A percentile compares a stretch with the other conserved stretches of the same genome.
These are phyloP conservation scores for Cenchrus fungigraminus DNA, from an alignment of 176 grass and related monocot species.

Conservation along the genomic window DNA sequence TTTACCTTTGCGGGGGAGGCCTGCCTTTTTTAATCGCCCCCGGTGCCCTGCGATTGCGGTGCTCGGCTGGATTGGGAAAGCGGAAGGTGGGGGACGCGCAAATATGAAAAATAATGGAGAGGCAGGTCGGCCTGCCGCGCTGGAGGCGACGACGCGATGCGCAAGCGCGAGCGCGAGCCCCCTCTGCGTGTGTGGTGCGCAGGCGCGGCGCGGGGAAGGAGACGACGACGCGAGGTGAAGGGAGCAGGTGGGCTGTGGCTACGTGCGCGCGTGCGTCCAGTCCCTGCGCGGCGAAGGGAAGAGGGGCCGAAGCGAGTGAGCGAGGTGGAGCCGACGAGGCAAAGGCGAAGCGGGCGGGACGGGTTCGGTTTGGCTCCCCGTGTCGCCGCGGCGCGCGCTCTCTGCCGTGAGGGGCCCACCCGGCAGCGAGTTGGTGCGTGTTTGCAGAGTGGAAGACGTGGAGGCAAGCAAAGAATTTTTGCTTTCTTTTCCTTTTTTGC, in stretches of 20 bases:
- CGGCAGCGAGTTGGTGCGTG: neutral
- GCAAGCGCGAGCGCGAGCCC: neutral
- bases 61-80: slow-evolving; percentile 55
- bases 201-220: slow-evolving; percentile 8
- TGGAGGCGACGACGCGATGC: slow-evolving; percentile 35
- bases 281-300: neutral
- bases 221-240: neutral
- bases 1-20: slow-evolving; percentile 48
- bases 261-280: neutral
- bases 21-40: slow-evolving; percentile 46
- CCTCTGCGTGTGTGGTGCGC: neutral
- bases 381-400: slow-evolving; percentile 23
- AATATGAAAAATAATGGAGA: slow-evolving; percentile 48
- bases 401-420: slow-evolving; percentile 1
- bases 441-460: neutral
- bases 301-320: neutral
- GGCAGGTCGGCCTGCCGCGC: slow-evolving; percentile 57
- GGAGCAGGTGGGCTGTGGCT: slow-evolving; percentile 16
- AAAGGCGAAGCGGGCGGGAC: neutral
- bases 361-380: neutral
- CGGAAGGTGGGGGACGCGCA: slow-evolving; percentile 30
- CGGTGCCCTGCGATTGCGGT: slow-evolving; percentile 52
- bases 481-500: neutral
- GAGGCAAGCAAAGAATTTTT: neutral
- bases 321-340: slow-evolving; percentile 24